Conservation (phyloP, 1,139 yeast genomes). For the Protomyces macrosporus region DNA sequence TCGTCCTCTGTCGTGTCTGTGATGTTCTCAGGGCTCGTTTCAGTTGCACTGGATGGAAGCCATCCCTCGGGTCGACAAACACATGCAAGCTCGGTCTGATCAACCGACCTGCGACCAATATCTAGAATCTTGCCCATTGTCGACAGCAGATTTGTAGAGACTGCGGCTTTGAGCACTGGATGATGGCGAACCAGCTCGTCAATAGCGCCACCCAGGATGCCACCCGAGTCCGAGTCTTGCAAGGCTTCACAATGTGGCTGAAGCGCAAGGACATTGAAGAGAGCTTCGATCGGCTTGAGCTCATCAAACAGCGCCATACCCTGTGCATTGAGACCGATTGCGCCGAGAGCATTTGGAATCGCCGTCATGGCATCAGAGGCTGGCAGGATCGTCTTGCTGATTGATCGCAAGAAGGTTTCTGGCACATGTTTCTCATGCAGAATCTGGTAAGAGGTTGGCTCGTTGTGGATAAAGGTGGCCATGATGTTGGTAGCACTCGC, state of each 20-base stretch:
- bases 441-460: constrained; percentile 82
- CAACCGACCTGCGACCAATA: constrained; percentile 40
- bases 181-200: constrained; percentile 85
- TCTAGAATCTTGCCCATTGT: constrained; percentile 49
- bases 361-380: constrained; percentile 56
- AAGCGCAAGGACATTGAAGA: constrained; percentile 51
- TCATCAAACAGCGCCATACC: constrained; percentile 60
- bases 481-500: constrained; percentile 62
- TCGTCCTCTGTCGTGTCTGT: constrained; percentile 11
- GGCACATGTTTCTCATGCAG: constrained; percentile 73
- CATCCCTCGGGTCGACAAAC: not conserved
- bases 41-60: too few relatives aligned
- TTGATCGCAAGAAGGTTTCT: constrained; percentile 54
- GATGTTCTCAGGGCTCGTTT: not conserved
- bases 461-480: constrained; percentile 74
- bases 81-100: not conserved
- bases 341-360: constrained; percentile 74
- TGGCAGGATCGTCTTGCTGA: constrained; percentile 48
- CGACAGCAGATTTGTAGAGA: constrained; percentile 49
- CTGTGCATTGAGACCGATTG: constrained; percentile 69
- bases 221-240: constrained; percentile 48
- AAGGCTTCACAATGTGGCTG: constrained; percentile 49
- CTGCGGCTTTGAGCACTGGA: constrained; percentile 59
- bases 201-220: constrained; percentile 59
- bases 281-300: constrained; percentile 46